Evolutionary conservation across 108 stramenopile species (phyloP).

Genomic region (Mayamaea pseudoterrestris): DNA sequence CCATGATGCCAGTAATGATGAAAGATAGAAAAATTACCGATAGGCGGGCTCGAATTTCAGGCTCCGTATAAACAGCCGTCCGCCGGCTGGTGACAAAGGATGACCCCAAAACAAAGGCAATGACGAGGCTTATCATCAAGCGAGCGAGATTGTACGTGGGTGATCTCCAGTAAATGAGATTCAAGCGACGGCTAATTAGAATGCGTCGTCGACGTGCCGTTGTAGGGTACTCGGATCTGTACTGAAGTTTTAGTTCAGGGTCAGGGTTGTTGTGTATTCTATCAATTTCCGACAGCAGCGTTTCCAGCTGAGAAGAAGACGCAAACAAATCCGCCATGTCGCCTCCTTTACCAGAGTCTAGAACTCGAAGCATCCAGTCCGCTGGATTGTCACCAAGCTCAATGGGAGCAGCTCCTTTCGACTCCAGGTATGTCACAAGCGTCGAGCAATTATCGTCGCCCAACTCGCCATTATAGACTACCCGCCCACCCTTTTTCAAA

Average conservation of each 20-base stretch:
- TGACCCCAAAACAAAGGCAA: slow-evolving; percentile 51
- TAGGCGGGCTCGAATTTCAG: slow-evolving; percentile 20
- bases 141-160: slow-evolving; percentile 64
- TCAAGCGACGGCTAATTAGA: slow-evolving; percentile 20
- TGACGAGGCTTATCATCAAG: slow-evolving; percentile 32
- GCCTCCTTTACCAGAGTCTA: slow-evolving; percentile 8
- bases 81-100: slow-evolving; percentile 27
- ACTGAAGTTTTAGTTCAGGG: slow-evolving; percentile 20
- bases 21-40: slow-evolving; percentile 33
- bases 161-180: slow-evolving; percentile 58
- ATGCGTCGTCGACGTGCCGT: slow-evolving; percentile 18
- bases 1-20: slow-evolving; percentile 49
- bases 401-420: slow-evolving; percentile 35
- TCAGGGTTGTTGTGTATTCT: slow-evolving; percentile 6
- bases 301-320: slow-evolving; percentile 14
- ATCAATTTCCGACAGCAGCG: slow-evolving; percentile 10
- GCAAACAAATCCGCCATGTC: slow-evolving; percentile 27
- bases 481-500: slow-evolving; percentile 37
- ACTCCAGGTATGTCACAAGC: slow-evolving; percentile 51
- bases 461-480: slow-evolving; percentile 54
- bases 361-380: slow-evolving; percentile 50
- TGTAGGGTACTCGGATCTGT: slow-evolving; percentile 22
- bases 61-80: slow-evolving; percentile 15
- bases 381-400: slow-evolving; percentile 61
- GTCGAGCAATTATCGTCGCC: slow-evolving; percentile 28